Percentiles rank a stretch among this genome's conserved stretches.
phyloP scores from a whole-genome alignment of 768 basidiomycete genomes.

The Tylopilus sp. region DNA sequence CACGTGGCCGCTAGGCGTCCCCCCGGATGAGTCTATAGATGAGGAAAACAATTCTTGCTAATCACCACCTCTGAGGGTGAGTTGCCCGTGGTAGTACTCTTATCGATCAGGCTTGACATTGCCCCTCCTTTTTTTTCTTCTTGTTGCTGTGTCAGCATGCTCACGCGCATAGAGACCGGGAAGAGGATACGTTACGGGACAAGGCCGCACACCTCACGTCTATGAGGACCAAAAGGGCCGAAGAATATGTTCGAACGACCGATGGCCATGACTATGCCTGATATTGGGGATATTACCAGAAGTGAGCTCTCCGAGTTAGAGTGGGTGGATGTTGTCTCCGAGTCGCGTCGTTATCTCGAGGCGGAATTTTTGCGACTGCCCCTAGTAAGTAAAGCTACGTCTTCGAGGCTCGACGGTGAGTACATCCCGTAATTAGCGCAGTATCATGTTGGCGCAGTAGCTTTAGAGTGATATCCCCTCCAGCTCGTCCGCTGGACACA shows the following conservation, averaged over 20 bases:
- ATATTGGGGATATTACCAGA: slow-evolving; percentile 1
- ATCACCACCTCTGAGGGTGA: background rate
- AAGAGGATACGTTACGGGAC: background rate
- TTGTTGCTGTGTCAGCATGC: too few relatives aligned
- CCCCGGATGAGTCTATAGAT: background rate
- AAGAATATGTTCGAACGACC: slow-evolving; percentile 1
- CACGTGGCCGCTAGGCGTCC: background rate
- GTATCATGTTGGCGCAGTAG: background rate
- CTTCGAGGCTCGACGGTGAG: slow-evolving; percentile 9
- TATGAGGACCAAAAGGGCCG: slow-evolving; percentile 1
- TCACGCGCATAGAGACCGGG: background rate
- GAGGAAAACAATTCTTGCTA: background rate
- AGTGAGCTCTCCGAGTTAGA: background rate
- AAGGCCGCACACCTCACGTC: background rate
- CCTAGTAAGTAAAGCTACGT: slow-evolving; percentile 2
- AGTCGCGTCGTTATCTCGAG: too few relatives aligned
- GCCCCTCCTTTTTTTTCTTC: too few relatives aligned
- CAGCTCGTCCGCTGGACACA: background rate
- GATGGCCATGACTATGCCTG: background rate
- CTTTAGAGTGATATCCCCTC: slow-evolving; percentile 10
- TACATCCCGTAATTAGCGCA: too few relatives aligned
- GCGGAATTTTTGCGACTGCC: background rate
- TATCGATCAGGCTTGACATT: too few relatives aligned
- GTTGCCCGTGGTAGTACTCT: background rate
- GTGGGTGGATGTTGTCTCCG: background rate